A percentile compares a stretch with the other conserved stretches of the same genome.
Conservation (phyloP, 2,329 filamentous ascomycete species). For the Clonostachys solani region DNA sequence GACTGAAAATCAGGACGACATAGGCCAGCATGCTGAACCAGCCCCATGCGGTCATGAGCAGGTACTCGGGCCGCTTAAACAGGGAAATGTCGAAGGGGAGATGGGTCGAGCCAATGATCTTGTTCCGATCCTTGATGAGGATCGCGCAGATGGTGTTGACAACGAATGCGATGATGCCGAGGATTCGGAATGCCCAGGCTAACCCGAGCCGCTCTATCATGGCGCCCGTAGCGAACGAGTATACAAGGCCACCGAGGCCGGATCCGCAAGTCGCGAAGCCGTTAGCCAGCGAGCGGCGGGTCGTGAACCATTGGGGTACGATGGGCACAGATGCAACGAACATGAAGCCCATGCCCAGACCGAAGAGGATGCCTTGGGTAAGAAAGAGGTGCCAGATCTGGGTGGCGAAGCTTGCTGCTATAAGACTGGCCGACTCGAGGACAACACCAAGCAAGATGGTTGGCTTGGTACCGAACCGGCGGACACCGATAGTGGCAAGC, state of each 20-base stretch:
- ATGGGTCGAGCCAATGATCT: constrained; percentile 62
- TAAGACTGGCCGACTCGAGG: constrained; percentile 57
- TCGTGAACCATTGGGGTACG: constrained; percentile 71
- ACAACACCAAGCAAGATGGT: constrained; percentile 59
- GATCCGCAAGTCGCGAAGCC: constrained; percentile 65
- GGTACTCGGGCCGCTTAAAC: constrained; percentile 57
- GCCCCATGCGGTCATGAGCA: constrained; percentile 62
- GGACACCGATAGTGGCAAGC: constrained; percentile 53
- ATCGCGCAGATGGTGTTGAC: constrained; percentile 61
- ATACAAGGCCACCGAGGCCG: constrained; percentile 69
- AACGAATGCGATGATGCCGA: constrained; percentile 58
- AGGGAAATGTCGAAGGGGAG: constrained; percentile 61
- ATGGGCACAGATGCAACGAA: constrained; percentile 68
- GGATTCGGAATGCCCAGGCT: constrained; percentile 62
- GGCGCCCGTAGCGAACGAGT: constrained; percentile 62
- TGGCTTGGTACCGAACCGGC: constrained; percentile 53
- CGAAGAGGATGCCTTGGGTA: constrained; percentile 71
- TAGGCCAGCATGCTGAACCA: constrained; percentile 72
- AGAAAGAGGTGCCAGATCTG: constrained; percentile 74
- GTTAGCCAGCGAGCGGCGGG: constrained; percentile 64
- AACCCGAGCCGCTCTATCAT: constrained; percentile 64
- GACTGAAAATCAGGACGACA: constrained; percentile 70
- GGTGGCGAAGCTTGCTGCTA: constrained; percentile 62
- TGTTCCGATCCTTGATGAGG: constrained; percentile 68
- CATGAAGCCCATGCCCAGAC: constrained; percentile 72